These are phyloP conservation scores for Chaetoceros muelleri DNA, from an alignment of 108 stramenopile genomes.

Conservation along the genomic window DNA sequence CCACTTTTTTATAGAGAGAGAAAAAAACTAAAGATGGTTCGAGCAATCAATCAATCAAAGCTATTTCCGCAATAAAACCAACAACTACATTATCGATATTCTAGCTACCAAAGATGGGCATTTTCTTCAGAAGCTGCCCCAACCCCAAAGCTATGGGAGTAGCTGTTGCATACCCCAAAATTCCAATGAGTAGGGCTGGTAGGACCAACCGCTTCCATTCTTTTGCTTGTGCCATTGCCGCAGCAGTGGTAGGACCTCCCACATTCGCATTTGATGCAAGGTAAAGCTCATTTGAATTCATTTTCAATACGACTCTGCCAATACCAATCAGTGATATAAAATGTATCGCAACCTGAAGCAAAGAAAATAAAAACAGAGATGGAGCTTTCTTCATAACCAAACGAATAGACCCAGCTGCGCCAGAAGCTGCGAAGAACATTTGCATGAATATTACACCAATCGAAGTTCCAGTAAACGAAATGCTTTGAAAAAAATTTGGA, in stretches of 20 bases:
- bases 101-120: no score
- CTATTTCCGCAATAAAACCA: no score
- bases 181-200: slow-evolving; percentile 78
- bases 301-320: slow-evolving; percentile 49
- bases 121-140: slow-evolving; percentile 38
- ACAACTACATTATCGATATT: no score
- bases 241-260: slow-evolving; percentile 87
- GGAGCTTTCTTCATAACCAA: slow-evolving; percentile 80
- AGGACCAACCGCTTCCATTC: slow-evolving; percentile 77
- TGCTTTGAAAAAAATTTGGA: slow-evolving; percentile 48
- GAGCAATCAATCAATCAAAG: no score
- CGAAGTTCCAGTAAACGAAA: slow-evolving; percentile 47
- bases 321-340: slow-evolving; percentile 53
- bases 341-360: slow-evolving; percentile 74
- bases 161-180: slow-evolving; percentile 87
- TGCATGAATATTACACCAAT: slow-evolving; percentile 76
- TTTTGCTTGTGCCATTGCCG: slow-evolving; percentile 90
- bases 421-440: slow-evolving; percentile 88
- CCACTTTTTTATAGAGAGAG: no score
- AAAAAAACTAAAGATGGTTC: no score
- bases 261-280: slow-evolving; percentile 89
- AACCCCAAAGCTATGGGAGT: slow-evolving; percentile 77
- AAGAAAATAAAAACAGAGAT: slow-evolving; percentile 69
- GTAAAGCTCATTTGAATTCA: slow-evolving; percentile 63
- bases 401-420: slow-evolving; percentile 70